Evolutionary conservation across 495 filamentous ascomycete species (phyloP), one percentile per base, ranked within the genome.

Genomic region (Annulohypoxylon nitens): DNA sequence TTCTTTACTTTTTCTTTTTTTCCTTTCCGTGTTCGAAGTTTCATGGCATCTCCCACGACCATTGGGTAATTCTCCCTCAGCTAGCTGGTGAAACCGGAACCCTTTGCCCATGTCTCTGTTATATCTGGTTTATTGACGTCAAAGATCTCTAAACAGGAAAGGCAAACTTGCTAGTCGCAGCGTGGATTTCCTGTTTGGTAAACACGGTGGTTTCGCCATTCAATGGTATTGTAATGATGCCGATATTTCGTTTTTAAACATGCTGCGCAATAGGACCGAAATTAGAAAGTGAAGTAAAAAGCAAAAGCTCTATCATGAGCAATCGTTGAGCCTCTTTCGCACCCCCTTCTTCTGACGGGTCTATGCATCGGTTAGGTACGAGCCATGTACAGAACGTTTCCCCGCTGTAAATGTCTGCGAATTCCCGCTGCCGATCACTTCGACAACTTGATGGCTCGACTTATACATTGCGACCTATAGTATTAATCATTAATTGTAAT

Each of bases 101-200:
- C 51, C 23, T 45, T 16, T 2, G 23, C 18, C 67, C 63, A 53
- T 75, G 72, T 75, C 72, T 75, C 58, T 68, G 20, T 60, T 61
- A 34, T 64, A 60, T 75, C 60, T 70, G 57, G 51, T 61, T 16
- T 16, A 57, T 70, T 75, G 71, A 74, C 71, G 71, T 75, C 67
- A 64, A 71, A 11, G 51, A 75, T 37, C 37, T 64, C 51, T 37
- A 64, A 75, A 68, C 7, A 60, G 59, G 59, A 45, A 68, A 68
- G 45, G 53, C 18, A 71, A 34, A 20, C 54, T 71, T 43, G 36
- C 55, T 71, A 71, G 67, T 61, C n/a, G 67, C 67, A 67, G 37
- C 20, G 25, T 55, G 6, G 41, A 61, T 71, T 71, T 26, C 72
- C 64, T 61, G 11, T 71, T 68, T 74, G 4, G 71, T 59, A 33